Evolutionary conservation across 2,329 filamentous ascomycete genomes (phyloP), one percentile per base, ranked within the genome.

Genomic region (Geosmithia flava): DNA sequence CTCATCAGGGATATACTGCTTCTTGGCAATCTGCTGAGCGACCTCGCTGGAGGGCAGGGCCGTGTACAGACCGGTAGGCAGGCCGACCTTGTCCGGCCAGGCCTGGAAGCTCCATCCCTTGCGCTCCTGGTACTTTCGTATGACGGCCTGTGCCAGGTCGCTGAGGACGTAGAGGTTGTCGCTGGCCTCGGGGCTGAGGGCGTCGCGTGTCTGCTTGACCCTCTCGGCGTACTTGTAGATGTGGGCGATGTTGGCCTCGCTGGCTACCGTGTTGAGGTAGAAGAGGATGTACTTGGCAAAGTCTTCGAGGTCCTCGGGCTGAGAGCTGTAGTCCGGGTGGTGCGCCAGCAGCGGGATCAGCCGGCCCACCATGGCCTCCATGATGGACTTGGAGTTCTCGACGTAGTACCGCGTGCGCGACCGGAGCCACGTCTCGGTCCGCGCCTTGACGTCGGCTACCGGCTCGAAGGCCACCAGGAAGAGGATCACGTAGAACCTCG

Each of bases 391-490:
- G 53, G 66, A 78, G 54, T 62, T 71, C 30, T 74, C 70, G 49
- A 67, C 66, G 58, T 86, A 87, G 48, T 77, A 74, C 19, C 81
- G 78, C 8, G 84, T 81, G 15, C 90, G 80, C 43, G 90, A 91
- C 47, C 86, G 83, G 46, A 97, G 80, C 90, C 93, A 98, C 0
- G 87, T 95, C 52, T 87, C 79, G 3, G 87, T 83, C 42, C 83
- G 80, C 46, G 79, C 80, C 61, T 83, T 86, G 60, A 95, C 77
- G 16, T 78, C 76, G n/a, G 68, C 61, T 39, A 80, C 76, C 0
- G 91, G 93, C 66, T 98, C 93, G 61, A 93, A 96, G 1, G 93
- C 91, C 30, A 89, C 84, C 42, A 97, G 69, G 68, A 96, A 97
- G 6, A 95, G 74, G 41, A 95, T 83, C 0, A 87, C 85, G 63